Evolutionary conservation across 1,139 yeast genomes (phyloP).

Genomic region (Saccharomyces hybrid): DNA sequence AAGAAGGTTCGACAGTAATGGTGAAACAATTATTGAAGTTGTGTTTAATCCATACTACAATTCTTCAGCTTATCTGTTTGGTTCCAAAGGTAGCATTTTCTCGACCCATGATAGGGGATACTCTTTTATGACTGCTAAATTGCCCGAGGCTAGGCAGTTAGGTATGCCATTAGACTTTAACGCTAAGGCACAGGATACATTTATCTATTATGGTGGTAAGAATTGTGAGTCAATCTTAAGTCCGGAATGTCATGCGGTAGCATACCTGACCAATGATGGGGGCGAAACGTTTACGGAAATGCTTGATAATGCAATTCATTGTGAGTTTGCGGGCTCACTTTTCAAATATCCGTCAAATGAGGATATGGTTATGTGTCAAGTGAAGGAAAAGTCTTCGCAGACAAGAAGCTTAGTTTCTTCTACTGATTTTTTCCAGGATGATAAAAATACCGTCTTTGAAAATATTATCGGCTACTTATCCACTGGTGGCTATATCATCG

Average conservation of each 20-base stretch:
- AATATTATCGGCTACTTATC: slow-evolving; percentile 58
- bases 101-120: slow-evolving; percentile 64
- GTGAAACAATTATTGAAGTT: slow-evolving; percentile 44
- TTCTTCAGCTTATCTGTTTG: slow-evolving; percentile 57
- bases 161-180: slow-evolving; percentile 47
- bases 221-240: slow-evolving; percentile 43
- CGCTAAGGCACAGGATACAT: slow-evolving; percentile 44
- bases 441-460: slow-evolving; percentile 37
- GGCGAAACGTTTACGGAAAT: slow-evolving; percentile 55
- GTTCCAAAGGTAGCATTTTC: slow-evolving; percentile 44
- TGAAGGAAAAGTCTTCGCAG: slow-evolving; percentile 28
- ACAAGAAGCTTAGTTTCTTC: slow-evolving; percentile 41
- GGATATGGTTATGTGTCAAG: slow-evolving; percentile 56
- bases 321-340: slow-evolving; percentile 61
- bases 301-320: slow-evolving; percentile 43
- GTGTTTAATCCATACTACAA: slow-evolving; percentile 53
- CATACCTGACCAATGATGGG: slow-evolving; percentile 54
- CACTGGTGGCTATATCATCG: slow-evolving; percentile 59
- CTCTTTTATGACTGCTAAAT: slow-evolving; percentile 37
- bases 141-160: slow-evolving; percentile 45
- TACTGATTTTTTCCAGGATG: slow-evolving; percentile 43
- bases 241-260: slow-evolving; percentile 45
- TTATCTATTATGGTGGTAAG: slow-evolving; percentile 62
- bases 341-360: slow-evolving; percentile 36
- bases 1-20: slow-evolving; percentile 37